phyloP scores from a whole-genome alignment of 179 eudicot genomes.

The Silene vulgaris region DNA sequence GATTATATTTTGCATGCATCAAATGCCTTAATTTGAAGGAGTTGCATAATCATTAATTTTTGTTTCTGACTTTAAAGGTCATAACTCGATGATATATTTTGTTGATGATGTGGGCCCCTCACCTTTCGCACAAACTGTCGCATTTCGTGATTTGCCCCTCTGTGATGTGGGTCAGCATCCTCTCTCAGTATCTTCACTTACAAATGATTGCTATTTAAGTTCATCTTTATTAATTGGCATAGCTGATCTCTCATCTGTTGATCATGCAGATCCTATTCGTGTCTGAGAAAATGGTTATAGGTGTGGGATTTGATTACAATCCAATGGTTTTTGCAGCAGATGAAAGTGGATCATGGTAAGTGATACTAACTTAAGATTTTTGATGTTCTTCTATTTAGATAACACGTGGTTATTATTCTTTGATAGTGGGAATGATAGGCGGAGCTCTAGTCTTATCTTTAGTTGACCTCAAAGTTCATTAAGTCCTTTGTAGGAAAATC shows the following conservation, averaged over 20 bases:
- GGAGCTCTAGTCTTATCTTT: neutral
- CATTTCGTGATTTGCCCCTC: constrained; percentile 95
- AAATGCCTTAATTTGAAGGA: neutral
- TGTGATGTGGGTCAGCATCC: constrained; percentile 99
- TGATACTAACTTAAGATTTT: constrained; percentile 13
- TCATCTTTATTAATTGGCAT: constrained; percentile 11
- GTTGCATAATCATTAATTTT: neutral
- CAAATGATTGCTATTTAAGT: constrained; percentile 4
- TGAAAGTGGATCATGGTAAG: constrained; percentile 84
- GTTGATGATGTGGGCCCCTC: constrained; percentile 97
- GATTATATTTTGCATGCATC: neutral
- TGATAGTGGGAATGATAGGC: neutral
- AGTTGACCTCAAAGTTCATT: neutral
- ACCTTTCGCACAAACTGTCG: constrained; percentile 91
- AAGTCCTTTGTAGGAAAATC: neutral
- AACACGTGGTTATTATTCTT: neutral
- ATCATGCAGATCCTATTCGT: constrained; percentile 70
- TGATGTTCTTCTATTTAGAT: neutral
- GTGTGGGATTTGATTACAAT: constrained; percentile 90
- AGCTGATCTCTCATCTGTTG: constrained; percentile 20
- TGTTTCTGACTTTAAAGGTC: constrained; percentile 53
- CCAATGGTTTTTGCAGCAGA: constrained; percentile 95
- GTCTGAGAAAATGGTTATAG: constrained; percentile 83
- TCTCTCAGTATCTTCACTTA: constrained; percentile 38
- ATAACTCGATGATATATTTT: constrained; percentile 95